Conservation (phyloP, 108 stramenopile species). For the Bacterosira constricta region DNA sequence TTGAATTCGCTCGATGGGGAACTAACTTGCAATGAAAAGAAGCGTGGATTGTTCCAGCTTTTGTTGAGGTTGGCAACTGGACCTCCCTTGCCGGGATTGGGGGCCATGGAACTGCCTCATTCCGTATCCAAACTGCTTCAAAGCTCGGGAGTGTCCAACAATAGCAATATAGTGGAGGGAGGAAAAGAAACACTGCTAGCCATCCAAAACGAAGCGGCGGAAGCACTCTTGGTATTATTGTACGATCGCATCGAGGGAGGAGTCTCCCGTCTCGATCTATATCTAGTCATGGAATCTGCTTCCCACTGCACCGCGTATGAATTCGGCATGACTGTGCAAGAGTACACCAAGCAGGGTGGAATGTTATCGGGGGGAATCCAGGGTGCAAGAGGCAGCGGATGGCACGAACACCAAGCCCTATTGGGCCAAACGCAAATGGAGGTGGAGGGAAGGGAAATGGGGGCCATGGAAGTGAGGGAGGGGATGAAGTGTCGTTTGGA, state of each 20-base stretch:
- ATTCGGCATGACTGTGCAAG: constrained; percentile 25
- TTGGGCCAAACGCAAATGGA: too few species aligned
- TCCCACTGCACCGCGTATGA: constrained; percentile 14
- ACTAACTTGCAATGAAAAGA: constrained; percentile 17
- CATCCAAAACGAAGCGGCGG: constrained; percentile 58
- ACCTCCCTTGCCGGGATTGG: constrained; percentile 18
- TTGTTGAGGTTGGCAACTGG: constrained; percentile 23
- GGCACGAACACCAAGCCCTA: not conserved
- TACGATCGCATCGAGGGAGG: constrained; percentile 66
- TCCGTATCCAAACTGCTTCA: constrained; percentile 13
- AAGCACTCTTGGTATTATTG: constrained; percentile 56
- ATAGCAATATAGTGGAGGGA: not conserved
- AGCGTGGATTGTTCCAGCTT: constrained; percentile 31
- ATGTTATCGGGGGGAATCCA: not conserved
- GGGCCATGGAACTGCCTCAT: not conserved
- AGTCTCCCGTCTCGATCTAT: constrained; percentile 46
- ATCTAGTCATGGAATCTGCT: constrained; percentile 24
- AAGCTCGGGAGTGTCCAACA: not conserved
- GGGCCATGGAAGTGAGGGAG: not conserved
- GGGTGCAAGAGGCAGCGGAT: not conserved
- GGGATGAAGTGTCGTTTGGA: constrained; percentile 18
- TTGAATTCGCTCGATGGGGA: constrained; percentile 23
- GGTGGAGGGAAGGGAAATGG: not conserved
- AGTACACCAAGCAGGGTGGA: not conserved
- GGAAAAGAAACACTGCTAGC: not conserved